phyloP scores from a whole-genome alignment of 495 filamentous ascomycete species.

The Aspergillus cavernicola region DNA sequence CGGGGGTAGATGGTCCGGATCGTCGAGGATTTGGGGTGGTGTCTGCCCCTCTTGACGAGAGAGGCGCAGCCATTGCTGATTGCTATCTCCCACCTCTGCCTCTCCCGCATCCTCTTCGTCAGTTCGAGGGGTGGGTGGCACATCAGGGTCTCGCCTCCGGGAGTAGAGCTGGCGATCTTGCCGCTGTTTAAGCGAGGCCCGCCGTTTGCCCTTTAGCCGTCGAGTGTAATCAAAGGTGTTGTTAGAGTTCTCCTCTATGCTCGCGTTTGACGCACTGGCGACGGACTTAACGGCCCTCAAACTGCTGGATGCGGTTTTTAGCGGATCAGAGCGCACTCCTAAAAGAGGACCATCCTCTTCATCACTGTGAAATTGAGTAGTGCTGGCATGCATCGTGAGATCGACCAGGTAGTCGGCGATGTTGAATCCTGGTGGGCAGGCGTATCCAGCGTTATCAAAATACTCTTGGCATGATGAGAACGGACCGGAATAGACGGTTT shows the following conservation, averaged over 20 bases:
- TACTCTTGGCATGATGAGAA: conserved; percentile 87
- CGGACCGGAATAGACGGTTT: conserved; percentile 87
- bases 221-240: conserved; percentile 55
- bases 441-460: conserved; percentile 86
- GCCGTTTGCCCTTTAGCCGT: conserved; percentile 62
- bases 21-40: conserved; percentile 61
- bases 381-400: conserved; percentile 90
- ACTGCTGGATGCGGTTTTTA: conserved; percentile 79
- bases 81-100: conserved; percentile 53
- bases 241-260: conserved; percentile 53
- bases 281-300: conserved; percentile 88
- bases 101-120: conserved; percentile 66
- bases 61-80: conserved; percentile 65
- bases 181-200: conserved; percentile 70
- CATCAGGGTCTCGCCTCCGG: conserved; percentile 62
- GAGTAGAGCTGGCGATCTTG: conserved; percentile 92
- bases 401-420: conserved; percentile 98
- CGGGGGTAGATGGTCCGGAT: conserved; percentile 73
- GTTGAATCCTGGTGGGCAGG: conserved; percentile 95
- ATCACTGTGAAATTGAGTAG: conserved; percentile 52
- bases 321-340: conserved; percentile 37
- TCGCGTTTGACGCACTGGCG: conserved; percentile 70
- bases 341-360: conserved; percentile 45
- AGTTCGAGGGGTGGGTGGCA: conserved; percentile 55
- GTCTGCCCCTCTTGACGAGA: conserved; percentile 60